Percentiles rank a stretch among this genome's conserved stretches.
Conservation (phyloP, 805 yeast species). For the Yamadazyma akitaensis region DNA sequence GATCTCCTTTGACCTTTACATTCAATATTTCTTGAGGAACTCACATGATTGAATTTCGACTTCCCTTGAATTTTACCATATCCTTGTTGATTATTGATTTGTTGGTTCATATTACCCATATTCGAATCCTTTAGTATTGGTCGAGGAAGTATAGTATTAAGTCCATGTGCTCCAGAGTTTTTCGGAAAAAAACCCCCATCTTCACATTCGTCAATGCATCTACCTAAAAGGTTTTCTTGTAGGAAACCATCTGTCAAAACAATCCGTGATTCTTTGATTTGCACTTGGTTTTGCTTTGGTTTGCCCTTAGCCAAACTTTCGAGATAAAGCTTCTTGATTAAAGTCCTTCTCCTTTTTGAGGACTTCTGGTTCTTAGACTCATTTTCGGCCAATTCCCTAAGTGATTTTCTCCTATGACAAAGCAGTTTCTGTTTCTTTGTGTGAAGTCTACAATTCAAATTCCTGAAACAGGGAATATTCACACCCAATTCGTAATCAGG, state of each 20-base stretch:
- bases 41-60: not conserved
- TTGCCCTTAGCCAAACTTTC: not conserved
- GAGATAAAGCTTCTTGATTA: not conserved
- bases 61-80: not conserved
- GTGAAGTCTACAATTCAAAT: constrained; percentile 3
- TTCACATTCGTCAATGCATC: not conserved
- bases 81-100: not conserved
- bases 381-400: not conserved
- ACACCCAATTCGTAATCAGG: not conserved
- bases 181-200: not conserved
- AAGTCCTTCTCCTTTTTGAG: constrained; percentile 4
- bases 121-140: not conserved
- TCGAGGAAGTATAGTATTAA: too few species aligned
- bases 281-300: not conserved
- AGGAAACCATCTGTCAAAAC: not conserved
- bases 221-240: not conserved
- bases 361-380: not conserved
- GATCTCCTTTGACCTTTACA: not conserved
- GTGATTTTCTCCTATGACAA: not conserved
- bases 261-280: not conserved
- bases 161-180: not conserved
- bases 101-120: not conserved
- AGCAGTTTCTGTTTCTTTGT: not conserved
- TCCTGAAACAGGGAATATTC: constrained; percentile 1
- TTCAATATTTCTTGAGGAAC: not conserved